Evolutionary conservation across 139 green algal genomes (phyloP), one percentile per base, ranked within the genome.

Genomic region (Chlorella ohadii): DNA sequence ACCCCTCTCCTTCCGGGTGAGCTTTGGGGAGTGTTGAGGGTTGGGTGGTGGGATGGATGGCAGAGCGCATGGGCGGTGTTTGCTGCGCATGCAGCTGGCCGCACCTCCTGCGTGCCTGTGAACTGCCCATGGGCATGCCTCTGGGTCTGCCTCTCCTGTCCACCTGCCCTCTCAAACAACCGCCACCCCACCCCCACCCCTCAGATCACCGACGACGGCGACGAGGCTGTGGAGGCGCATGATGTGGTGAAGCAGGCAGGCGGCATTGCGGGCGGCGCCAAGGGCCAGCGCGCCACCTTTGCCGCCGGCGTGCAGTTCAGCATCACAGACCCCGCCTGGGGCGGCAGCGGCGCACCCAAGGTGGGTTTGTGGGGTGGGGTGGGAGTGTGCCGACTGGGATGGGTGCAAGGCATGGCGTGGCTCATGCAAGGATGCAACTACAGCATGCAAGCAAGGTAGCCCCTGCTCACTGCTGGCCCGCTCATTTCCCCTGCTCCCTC

Each of bases 291-390:
- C 31, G 13, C 44, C 66, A 67, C 34, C 11, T 68, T 92, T 47
- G 56, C 75, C 13, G 89, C 90, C 15, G 61, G 55, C 23, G 87
- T 90, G 33, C 89, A 93, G 74, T 92, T 93, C 57, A 47, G 57
- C 28, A 87, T 91, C 80, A 82, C 51, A 36, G 86, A 91, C 74
- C 87, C 87, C 1, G 56, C 73, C 15, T 78, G 25, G 4, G 78
- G 78, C 39, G 78, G 63, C 73, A 63, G 63, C 57, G 9, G 20
- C 25, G 1, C 3, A 15, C 25, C 4, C 15, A 20, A 25, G 68
- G 68, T n/a, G 67, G 36, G 67, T 1, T 5, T 9, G 19, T 9
- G 70, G 38, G 23, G 38, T 3, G 27, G 20, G 70, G 20, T 2
- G 70, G 22, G 27, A 15, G 39, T 39, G 23, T 31, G 23, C 9